Evolutionary conservation across 305 asterid genomes (phyloP).

Genomic region (Coffea humblotiana): DNA sequence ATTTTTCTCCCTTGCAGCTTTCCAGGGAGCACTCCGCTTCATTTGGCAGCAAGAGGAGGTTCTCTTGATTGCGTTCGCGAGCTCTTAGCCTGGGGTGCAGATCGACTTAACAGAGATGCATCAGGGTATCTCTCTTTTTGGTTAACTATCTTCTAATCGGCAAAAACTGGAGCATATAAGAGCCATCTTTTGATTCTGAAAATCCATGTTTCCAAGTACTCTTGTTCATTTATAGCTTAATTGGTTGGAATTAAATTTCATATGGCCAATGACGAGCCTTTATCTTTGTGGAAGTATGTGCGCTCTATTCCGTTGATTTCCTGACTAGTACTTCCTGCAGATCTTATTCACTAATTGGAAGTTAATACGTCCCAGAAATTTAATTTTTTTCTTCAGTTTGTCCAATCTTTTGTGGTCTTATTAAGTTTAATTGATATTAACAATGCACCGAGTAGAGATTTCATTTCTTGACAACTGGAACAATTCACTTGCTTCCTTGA

Average conservation of each 20-base stretch:
- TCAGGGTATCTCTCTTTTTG: constrained; percentile 59
- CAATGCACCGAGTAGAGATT: not conserved
- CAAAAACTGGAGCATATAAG: not conserved
- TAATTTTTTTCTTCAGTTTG: not conserved
- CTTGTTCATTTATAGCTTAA: not conserved
- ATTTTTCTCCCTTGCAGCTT: constrained; percentile 38
- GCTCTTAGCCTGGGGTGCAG: constrained; percentile 92
- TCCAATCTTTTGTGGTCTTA: not conserved
- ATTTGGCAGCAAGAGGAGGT: constrained; percentile 94
- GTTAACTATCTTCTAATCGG: not conserved
- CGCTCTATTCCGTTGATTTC: not conserved
- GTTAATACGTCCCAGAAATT: not conserved
- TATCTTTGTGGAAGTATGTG: not conserved
- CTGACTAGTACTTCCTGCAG: not conserved
- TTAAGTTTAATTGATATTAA: not conserved
- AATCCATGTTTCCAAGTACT: not conserved
- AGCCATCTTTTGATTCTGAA: not conserved
- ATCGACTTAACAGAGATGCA: constrained; percentile 77
- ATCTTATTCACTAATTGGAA: not conserved
- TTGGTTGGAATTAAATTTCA: not conserved
- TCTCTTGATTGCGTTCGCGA: constrained; percentile 87
- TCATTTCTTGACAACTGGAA: not conserved
- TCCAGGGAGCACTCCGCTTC: constrained; percentile 93
- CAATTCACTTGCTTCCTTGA: not conserved
- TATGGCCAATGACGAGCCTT: not conserved